Evolutionary conservation across 495 filamentous ascomycete species (phyloP), one percentile per base, ranked within the genome.

Genomic region (Annulohypoxylon bovei): DNA sequence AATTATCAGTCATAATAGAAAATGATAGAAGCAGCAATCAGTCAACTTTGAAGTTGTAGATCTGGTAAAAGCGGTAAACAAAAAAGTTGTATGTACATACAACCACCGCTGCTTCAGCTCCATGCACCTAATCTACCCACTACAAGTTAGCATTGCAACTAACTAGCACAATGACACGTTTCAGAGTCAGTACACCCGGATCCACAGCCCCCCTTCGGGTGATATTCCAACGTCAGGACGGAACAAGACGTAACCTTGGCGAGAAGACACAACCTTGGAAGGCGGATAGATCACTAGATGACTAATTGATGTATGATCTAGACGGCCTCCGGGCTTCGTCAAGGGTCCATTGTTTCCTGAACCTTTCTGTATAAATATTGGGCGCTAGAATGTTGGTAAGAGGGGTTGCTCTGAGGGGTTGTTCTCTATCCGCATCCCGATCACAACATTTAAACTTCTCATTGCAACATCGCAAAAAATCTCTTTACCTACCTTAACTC

Each of bases 361-460:
- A 47, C 20, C 7, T 14, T 42, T 60, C 49, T 42, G 14, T 70
- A 64, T 70, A 70, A 60, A 70, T 62, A 68, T 39, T 32, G 25
- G 66, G 12, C 28, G 2, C 16, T 27, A 55, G 23, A 60, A 37
- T 8, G 14, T 59, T 9, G 5, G 20, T 6, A 37, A 23, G 53
- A 32, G 27, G 20, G 28, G 30, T 7, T 47, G 22, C 0, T 23
- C 44, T 22, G 53, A 56, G 53, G 44, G 58, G 46, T 55, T 23
- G 2, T 55, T n/a, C 47, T 47, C 44, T 56, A 50, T 52, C 32
- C 32, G 7, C 53, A 49, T 40, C 30, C 12, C 52, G 22, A 75
- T 75, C 55, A 39, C 73, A 75, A 75, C 73, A 75, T 68, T 23
- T 22, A 35, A 1, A 11, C 18, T 33, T 23, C 27, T 22, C 16